These are phyloP conservation scores for Colletotrichum sp. DNA, from an alignment of 2,329 filamentous ascomycete species.

Conservation along the genomic window DNA sequence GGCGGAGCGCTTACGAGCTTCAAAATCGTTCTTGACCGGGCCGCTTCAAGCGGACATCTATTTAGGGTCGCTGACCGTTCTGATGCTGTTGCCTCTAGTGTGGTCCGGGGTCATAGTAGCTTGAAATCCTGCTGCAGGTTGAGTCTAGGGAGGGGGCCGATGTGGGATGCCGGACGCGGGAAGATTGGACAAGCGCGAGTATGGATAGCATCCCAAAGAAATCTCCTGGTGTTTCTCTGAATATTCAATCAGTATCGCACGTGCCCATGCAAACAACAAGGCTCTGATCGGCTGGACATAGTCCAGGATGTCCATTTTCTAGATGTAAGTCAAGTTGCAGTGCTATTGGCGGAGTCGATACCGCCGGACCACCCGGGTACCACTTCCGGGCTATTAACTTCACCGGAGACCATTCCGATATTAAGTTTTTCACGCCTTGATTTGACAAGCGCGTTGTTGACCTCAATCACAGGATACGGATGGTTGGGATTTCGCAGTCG, in stretches of 20 bases:
- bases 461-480: neutral
- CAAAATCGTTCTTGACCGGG: neutral
- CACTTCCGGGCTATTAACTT: neutral
- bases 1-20: neutral
- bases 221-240: fast-evolving
- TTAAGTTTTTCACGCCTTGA: neutral
- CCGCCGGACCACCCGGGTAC: neutral
- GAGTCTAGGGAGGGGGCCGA: neutral
- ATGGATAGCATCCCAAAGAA: neutral
- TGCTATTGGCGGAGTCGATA: neutral
- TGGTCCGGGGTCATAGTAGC: neutral
- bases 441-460: neutral
- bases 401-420: neutral
- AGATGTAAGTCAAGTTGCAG: neutral
- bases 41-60: neutral
- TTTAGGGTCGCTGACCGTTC: neutral
- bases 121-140: neutral
- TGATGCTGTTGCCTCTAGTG: neutral
- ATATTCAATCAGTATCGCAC: neutral
- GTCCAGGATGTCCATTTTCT: neutral
- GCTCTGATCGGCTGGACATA: neutral
- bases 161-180: neutral
- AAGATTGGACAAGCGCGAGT: neutral
- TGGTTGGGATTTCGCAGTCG: neutral
- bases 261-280: neutral